Evolutionary conservation across 768 basidiomycete species (phyloP).

Genomic region (Cystobasidium ongulense): DNA sequence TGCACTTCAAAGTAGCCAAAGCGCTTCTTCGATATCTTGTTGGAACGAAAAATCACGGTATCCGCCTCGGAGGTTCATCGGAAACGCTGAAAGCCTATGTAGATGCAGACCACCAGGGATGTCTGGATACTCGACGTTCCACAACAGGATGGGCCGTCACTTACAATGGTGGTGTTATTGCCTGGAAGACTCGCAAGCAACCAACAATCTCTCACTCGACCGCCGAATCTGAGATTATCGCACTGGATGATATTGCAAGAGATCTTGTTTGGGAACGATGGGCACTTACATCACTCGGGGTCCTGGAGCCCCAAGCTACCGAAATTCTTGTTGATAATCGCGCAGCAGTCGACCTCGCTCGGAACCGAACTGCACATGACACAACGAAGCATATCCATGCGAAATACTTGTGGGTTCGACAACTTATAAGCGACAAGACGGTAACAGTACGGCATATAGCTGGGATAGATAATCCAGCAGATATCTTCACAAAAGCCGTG

Average conservation of each 20-base stretch:
- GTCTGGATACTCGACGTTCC: not conserved
- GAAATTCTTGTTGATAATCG: constrained; percentile 40
- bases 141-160: constrained; percentile 15
- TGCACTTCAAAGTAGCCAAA: not conserved
- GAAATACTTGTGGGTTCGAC: constrained; percentile 45
- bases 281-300: not conserved
- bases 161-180: not conserved
- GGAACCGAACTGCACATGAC: constrained; percentile 44
- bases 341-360: constrained; percentile 43
- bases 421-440: constrained; percentile 38
- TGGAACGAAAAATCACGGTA: constrained; percentile 6
- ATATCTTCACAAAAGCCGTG: constrained; percentile 42
- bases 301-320: not conserved
- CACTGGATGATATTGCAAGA: constrained; percentile 11
- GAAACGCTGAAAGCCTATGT: not conserved
- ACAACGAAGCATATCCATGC: constrained; percentile 49
- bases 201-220: constrained; percentile 31
- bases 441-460: constrained; percentile 36
- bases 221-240: constrained; percentile 40
- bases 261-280: constrained; percentile 30
- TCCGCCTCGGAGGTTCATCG: not conserved
- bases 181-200: constrained; percentile 17
- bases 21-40: constrained; percentile 6
- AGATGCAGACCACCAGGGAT: constrained; percentile 2
- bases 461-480: constrained; percentile 41